phyloP scores from a whole-genome alignment of 306 rosid species.

The Trifolium dubium region DNA sequence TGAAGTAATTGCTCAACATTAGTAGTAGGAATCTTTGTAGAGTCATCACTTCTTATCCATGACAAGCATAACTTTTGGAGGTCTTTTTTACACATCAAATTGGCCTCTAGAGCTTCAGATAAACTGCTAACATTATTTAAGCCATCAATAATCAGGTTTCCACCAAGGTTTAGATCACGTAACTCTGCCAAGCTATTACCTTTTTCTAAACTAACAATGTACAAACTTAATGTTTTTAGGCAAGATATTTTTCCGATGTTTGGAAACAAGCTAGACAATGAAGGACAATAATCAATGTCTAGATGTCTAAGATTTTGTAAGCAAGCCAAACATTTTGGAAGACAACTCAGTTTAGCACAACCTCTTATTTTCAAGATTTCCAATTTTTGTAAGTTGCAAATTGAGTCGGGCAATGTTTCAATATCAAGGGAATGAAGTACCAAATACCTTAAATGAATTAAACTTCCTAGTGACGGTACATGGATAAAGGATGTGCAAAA shows the following conservation, averaged over 20 bases:
- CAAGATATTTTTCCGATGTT: not conserved
- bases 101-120: not conserved
- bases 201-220: not conserved
- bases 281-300: fast-evolving
- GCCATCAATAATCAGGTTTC: not conserved
- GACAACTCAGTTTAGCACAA: fast-evolving
- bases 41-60: not conserved
- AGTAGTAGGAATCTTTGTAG: not conserved
- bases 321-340: not conserved
- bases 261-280: not conserved
- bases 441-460: conserved; percentile 1
- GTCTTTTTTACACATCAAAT: not conserved
- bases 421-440: not conserved
- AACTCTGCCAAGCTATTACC: not conserved
- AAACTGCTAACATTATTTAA: not conserved
- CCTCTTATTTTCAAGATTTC: not conserved
- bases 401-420: not conserved
- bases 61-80: not conserved
- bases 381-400: not conserved
- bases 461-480: not conserved
- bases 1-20: conserved; percentile 16
- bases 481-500: not conserved
- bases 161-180: not conserved
- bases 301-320: conserved; percentile 31
- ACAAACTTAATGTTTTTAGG: not conserved